Evolutionary conservation across 73 alveolate genomes (phyloP), one percentile per base, ranked within the genome.

Genomic region (Paramecium sonneborni): DNA sequence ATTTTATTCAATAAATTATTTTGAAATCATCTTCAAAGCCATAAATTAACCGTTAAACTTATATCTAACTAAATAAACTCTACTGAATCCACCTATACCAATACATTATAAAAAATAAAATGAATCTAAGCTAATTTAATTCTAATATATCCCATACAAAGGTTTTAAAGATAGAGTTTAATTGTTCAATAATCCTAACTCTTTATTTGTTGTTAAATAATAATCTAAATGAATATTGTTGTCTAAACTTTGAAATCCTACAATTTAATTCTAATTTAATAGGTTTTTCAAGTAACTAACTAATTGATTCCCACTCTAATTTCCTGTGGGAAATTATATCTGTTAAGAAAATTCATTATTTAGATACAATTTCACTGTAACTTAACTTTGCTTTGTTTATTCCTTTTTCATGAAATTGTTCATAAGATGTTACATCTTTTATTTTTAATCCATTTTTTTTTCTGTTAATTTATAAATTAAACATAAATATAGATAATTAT

Each of bases 61-160:
- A 46, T 89, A 93, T 86, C 98, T 9, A 20, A 95, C 98, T 26
- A 93, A 85, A 86, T 88, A 82, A 15, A 97, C 99, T 55, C 93
- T 89, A 14, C 97, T 88, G 48, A 94, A 97, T 1, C 98, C 98
- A 9, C 99, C 99, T 57, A 94, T 88, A 9, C 99, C 99, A 43
- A 97, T 96, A 23, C 96, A 95, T 39, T 96, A 86, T 5, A 96
- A 76, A 24, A 93, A 91, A 37, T 74, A 44, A 85, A 93, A 93
- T 9, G 89, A 35, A 26, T 79, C 95, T 23, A 92, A 26, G 9
- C 55, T 46, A 0, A 92, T 70, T 62, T 5, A 1, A n/a, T 38
- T 44, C 26, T 79, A 41, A 39, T 30, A 43, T 21, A 79, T 62
- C 20, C 74, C 90, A 46, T 79, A 44, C 15, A 79, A 24, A 21